Conservation (phyloP, 306 rosid species). For the Sicyos baderoa region DNA sequence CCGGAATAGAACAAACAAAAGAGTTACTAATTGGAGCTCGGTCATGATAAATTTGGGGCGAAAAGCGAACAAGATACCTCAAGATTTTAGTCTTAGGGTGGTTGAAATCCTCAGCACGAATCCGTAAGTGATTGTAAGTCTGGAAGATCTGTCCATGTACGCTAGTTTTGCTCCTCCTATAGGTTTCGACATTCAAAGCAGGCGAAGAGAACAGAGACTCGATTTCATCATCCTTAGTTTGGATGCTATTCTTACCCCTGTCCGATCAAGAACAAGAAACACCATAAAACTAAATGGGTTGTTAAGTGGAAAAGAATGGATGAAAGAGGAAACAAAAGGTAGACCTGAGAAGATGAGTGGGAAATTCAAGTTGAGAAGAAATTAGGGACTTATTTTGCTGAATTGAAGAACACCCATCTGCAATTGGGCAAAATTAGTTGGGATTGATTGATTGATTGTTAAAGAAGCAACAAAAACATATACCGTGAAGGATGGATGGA, state of each 20-base stretch:
- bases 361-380: constrained; percentile 23
- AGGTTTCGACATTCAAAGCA: constrained; percentile 30
- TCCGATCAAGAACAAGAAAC: constrained; percentile 24
- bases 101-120: constrained; percentile 34
- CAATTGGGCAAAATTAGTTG: background rate
- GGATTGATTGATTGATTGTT: background rate
- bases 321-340: background rate
- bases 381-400: constrained; percentile 26
- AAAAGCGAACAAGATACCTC: constrained; percentile 38
- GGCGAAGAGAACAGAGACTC: constrained; percentile 20
- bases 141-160: constrained; percentile 34
- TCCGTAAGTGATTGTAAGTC: constrained; percentile 36
- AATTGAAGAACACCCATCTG: constrained; percentile 34
- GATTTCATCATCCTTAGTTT: constrained; percentile 28
- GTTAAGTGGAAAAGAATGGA: background rate
- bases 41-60: background rate
- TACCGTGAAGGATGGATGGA: constrained; percentile 6
- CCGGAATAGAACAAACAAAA: background rate
- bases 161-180: constrained; percentile 26
- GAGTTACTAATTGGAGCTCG: background rate
- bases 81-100: constrained; percentile 46
- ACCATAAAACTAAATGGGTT: background rate
- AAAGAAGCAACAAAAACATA: background rate
- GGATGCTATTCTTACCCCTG: constrained; percentile 37
- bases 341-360: constrained; percentile 33